phyloP scores from a whole-genome alignment of 192 early-diverging fungal genomes.

The Coemansia sp. region DNA sequence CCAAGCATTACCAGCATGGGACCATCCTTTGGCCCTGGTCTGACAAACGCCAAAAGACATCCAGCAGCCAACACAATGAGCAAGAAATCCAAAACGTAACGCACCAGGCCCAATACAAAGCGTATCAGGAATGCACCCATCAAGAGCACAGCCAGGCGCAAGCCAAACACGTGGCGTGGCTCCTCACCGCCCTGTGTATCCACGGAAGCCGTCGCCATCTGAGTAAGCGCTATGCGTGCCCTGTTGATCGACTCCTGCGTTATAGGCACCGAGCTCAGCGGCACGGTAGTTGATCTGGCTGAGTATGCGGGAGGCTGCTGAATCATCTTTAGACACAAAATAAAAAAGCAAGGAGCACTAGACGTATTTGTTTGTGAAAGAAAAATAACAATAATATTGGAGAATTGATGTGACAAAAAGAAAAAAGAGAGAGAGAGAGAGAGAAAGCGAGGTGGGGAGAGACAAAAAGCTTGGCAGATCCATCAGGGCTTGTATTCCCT shows the following conservation, averaged over 20 bases:
- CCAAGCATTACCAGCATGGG: slow-evolving; percentile 21
- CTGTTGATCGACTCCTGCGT: too few relatives aligned
- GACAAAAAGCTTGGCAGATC: too few relatives aligned
- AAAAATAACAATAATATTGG: too few relatives aligned
- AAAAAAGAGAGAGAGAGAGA: too few relatives aligned
- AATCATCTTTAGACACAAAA: not conserved
- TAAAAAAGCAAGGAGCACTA: too few relatives aligned
- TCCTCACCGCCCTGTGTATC: too few relatives aligned
- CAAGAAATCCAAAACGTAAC: slow-evolving; percentile 26
- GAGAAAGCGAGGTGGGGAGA: too few relatives aligned
- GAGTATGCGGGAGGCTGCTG: not conserved
- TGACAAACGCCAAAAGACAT: slow-evolving; percentile 18
- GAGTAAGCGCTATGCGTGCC: too few relatives aligned
- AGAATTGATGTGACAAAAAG: too few relatives aligned
- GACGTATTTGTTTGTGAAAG: not conserved
- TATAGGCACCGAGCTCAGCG: not conserved
- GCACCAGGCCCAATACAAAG: slow-evolving; percentile 28
- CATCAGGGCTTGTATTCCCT: too few relatives aligned
- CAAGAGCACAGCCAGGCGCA: slow-evolving; percentile 26
- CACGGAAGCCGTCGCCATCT: too few relatives aligned
- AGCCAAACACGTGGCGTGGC: slow-evolving; percentile 19
- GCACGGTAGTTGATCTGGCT: not conserved
- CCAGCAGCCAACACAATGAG: slow-evolving; percentile 19
- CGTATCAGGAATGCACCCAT: slow-evolving; percentile 8
- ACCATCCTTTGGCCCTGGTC: slow-evolving; percentile 29